phyloP scores from a whole-genome alignment of 306 rosid species.

The Cicer pinnatifidum region DNA sequence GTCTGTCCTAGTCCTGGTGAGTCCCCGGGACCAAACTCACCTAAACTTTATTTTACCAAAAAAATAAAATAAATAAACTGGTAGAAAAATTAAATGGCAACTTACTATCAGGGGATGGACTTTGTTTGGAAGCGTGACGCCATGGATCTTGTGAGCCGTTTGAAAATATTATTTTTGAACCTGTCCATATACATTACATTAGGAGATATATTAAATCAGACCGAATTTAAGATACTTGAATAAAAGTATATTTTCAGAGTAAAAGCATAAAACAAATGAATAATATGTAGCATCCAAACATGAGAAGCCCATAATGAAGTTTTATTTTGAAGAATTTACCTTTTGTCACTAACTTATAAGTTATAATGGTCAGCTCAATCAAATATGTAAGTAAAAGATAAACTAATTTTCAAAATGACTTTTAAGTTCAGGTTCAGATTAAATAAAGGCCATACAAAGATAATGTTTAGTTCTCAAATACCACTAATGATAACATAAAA shows the following conservation, averaged over 20 bases:
- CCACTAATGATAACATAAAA: slow-evolving; percentile 1
- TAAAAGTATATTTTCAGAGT: slow-evolving; percentile 2
- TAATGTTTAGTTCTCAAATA: slow-evolving; percentile 9
- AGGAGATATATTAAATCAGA: slow-evolving; percentile 35
- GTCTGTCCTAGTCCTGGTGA: too few species aligned
- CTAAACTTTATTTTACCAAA: too few species aligned
- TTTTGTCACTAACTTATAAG: not conserved
- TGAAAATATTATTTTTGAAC: slow-evolving; percentile 83
- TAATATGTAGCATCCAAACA: slow-evolving; percentile 19
- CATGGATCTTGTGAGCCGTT: slow-evolving; percentile 99
- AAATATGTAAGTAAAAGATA: not conserved
- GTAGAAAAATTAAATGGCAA: slow-evolving; percentile 43
- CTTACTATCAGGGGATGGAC: slow-evolving; percentile 80
- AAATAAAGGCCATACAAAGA: slow-evolving; percentile 17
- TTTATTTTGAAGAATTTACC: slow-evolving; percentile 1
- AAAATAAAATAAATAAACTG: not conserved
- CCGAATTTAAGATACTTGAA: slow-evolving; percentile 22
- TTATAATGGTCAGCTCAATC: slow-evolving; percentile 9
- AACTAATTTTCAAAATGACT: slow-evolving; percentile 6
- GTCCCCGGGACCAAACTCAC: too few species aligned
- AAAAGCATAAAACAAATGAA: slow-evolving; percentile 29
- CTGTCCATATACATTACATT: slow-evolving; percentile 54
- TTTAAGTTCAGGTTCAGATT: slow-evolving; percentile 2
- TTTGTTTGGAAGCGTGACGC: slow-evolving; percentile 95
- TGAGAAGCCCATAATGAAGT: slow-evolving; percentile 24